phyloP scores from a whole-genome alignment of 257 asterid genomes.

The Jasminum sambac region DNA sequence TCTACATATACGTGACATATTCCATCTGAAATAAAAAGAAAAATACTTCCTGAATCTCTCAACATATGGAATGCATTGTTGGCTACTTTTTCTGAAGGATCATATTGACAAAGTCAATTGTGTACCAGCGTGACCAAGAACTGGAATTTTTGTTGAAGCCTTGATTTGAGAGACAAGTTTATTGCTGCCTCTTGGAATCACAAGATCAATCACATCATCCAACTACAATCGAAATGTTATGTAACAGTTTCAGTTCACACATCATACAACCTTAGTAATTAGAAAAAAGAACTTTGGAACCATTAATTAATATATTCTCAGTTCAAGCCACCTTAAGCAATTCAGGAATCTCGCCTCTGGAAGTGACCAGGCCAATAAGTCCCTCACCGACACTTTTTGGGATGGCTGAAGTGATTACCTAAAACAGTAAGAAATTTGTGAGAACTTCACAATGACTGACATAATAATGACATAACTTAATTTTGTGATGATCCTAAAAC shows the following conservation, averaged over 20 bases:
- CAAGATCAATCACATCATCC: slow-evolving; percentile 85
- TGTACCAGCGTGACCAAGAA: slow-evolving; percentile 88
- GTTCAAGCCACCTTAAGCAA: slow-evolving; percentile 60
- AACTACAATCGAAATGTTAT: slow-evolving; percentile 40
- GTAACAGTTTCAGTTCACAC: not conserved
- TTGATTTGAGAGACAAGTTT: slow-evolving; percentile 86
- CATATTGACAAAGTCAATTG: not conserved
- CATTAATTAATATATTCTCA: not conserved
- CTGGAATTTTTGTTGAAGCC: slow-evolving; percentile 78
- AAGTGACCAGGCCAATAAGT: slow-evolving; percentile 78
- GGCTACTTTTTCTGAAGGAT: not conserved
- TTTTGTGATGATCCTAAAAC: not conserved
- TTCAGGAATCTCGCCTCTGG: slow-evolving; percentile 81
- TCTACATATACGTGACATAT: slow-evolving; percentile 79
- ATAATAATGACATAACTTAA: not conserved
- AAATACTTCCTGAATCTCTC: slow-evolving; percentile 11
- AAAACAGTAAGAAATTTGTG: not conserved
- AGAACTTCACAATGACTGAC: not conserved
- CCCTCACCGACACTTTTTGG: slow-evolving; percentile 67
- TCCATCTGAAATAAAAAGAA: slow-evolving; percentile 55
- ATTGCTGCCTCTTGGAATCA: slow-evolving; percentile 92
- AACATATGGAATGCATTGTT: not conserved
- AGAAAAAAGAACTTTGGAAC: not conserved
- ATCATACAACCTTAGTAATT: slow-evolving; percentile 5
- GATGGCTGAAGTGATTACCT: slow-evolving; percentile 69